These are phyloP conservation scores for Acephala macrosclerotiorum DNA, from an alignment of 2,329 filamentous ascomycete genomes.

Conservation along the genomic window DNA sequence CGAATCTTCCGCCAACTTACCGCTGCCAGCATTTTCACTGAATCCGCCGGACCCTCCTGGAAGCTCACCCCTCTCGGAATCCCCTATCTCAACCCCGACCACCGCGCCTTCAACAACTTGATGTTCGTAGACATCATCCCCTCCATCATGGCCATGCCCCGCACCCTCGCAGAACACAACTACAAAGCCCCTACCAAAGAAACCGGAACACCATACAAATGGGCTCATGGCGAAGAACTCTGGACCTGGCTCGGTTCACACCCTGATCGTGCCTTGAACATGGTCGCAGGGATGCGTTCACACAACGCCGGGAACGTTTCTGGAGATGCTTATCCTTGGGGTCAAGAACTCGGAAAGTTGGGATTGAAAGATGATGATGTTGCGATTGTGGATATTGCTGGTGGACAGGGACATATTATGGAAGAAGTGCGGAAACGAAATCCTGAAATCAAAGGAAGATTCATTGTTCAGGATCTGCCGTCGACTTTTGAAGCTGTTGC, in stretches of 20 bases:
- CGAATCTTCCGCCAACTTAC: constrained; percentile 34
- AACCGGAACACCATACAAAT: constrained; percentile 35
- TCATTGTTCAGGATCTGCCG: constrained; percentile 37
- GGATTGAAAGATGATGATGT: constrained; percentile 32
- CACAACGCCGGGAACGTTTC: constrained; percentile 27
- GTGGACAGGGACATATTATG: constrained; percentile 36
- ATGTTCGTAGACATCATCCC: constrained; percentile 35
- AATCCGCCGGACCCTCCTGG: constrained; percentile 27
- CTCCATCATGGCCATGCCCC: constrained; percentile 35
- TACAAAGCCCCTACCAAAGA: constrained; percentile 38
- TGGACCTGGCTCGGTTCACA: constrained; percentile 37
- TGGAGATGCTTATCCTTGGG: constrained; percentile 48
- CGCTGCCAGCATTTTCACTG: constrained; percentile 29
- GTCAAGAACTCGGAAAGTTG: constrained; percentile 72
- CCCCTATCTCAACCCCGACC: constrained; percentile 32
- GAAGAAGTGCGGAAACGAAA: constrained; percentile 32
- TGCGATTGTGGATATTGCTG: constrained; percentile 36
- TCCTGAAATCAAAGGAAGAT: constrained; percentile 32
- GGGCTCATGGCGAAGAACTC: constrained; percentile 35
- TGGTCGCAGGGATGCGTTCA: constrained; percentile 36
- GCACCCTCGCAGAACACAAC: constrained; percentile 29
- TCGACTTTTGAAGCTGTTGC: constrained; percentile 32
- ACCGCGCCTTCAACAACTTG: constrained; percentile 36
- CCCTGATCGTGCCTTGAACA: constrained; percentile 34
- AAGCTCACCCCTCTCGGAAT: constrained; percentile 30